Conservation (phyloP, 2,329 filamentous ascomycete genomes). For the Zarea fungicola region DNA sequence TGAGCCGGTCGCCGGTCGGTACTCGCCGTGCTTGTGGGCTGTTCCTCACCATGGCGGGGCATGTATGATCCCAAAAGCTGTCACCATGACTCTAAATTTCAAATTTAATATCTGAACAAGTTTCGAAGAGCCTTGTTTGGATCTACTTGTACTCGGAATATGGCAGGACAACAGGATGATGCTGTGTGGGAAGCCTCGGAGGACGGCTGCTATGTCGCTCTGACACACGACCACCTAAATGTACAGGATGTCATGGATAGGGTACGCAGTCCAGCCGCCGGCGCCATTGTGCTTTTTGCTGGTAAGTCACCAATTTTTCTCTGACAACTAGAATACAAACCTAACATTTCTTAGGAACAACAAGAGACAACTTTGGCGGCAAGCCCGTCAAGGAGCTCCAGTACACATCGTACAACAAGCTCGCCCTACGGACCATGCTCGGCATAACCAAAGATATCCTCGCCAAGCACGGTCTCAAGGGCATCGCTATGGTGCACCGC, state of each 20-base stretch:
- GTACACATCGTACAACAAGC: slow-evolving; percentile 68
- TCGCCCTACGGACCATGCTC: slow-evolving; percentile 65
- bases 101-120: no score
- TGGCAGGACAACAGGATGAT: slow-evolving; percentile 1
- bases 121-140: no score
- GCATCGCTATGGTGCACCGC: slow-evolving; percentile 76
- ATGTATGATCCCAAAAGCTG: no score
- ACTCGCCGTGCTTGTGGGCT: no score
- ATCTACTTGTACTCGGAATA: background rate
- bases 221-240: slow-evolving; percentile 60
- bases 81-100: no score
- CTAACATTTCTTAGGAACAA: slow-evolving; percentile 54
- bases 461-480: slow-evolving; percentile 59
- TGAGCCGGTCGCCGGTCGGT: no score
- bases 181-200: slow-evolving; percentile 38
- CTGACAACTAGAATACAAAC: background rate
- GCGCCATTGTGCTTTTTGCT: slow-evolving; percentile 71
- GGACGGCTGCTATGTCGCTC: slow-evolving; percentile 57
- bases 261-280: slow-evolving; percentile 68
- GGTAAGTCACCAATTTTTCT: slow-evolving; percentile 39
- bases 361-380: slow-evolving; percentile 66
- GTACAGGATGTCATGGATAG: slow-evolving; percentile 53
- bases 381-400: slow-evolving; percentile 69
- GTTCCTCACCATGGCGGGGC: no score
- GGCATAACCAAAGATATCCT: slow-evolving; percentile 54